Conservation (phyloP, 177 flowering plant species). For the Vitis hybrid region DNA sequence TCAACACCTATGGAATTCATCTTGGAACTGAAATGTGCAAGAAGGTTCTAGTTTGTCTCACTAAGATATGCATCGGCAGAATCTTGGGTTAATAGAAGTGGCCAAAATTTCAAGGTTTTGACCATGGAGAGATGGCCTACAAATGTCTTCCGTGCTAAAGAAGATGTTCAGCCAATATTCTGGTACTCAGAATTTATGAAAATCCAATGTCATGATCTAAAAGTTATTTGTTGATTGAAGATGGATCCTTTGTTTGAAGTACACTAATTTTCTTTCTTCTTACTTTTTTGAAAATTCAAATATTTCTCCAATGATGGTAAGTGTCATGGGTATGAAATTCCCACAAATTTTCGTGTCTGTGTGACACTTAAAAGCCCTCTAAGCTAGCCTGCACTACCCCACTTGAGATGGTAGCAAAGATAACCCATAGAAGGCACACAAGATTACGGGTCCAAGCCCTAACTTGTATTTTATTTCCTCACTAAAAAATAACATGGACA, state of each 20-base stretch:
- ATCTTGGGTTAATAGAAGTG: constrained; percentile 91
- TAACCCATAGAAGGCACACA: no score
- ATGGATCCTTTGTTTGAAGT: no score
- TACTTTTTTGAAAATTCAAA: constrained; percentile 1
- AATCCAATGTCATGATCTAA: not conserved
- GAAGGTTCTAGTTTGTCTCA: constrained; percentile 68
- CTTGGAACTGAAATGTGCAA: constrained; percentile 98
- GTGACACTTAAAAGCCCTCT: no score
- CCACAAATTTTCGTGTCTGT: no score
- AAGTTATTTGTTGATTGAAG: no score
- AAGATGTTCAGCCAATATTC: constrained; percentile 93
- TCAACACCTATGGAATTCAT: constrained; percentile 87
- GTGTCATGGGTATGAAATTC: no score
- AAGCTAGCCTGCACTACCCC: no score
- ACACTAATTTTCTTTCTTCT: no score
- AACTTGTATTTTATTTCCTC: no score
- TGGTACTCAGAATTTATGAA: constrained; percentile 49
- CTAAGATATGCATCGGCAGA: constrained; percentile 63
- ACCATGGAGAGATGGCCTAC: constrained; percentile 85
- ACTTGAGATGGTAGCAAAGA: no score
- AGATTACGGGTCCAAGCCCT: no score
- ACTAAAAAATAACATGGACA: no score
- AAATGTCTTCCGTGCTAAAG: constrained; percentile 75
- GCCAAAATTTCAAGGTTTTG: constrained; percentile 68
- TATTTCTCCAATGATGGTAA: constrained; percentile 10